Evolutionary conservation across 345 rosid species (phyloP).

Genomic region (Reutealis trisperma): DNA sequence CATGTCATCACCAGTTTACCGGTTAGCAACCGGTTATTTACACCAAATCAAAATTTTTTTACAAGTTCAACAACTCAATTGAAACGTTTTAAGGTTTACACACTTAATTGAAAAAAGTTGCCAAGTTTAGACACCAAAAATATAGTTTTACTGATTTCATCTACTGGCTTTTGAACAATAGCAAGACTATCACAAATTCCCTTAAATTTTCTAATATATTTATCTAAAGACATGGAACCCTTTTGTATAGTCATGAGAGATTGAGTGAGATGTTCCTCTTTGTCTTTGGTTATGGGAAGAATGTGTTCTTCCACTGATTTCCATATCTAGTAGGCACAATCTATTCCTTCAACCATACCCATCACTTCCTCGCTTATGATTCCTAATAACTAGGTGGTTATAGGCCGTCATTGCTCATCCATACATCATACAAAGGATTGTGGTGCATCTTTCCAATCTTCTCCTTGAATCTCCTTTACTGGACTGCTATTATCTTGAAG

Average conservation of each 20-base stretch:
- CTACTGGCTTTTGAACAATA: not conserved
- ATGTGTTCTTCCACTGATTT: not conserved
- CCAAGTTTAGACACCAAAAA: too few relatives aligned
- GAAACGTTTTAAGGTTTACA: too few relatives aligned
- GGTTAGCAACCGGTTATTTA: too few relatives aligned
- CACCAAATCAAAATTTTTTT: too few relatives aligned
- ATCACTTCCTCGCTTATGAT: not conserved
- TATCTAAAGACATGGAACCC: not conserved
- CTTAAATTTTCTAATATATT: constrained; percentile 3
- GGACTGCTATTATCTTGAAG: not conserved
- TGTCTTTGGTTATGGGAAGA: not conserved
- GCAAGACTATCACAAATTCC: not conserved
- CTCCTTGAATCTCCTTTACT: not conserved
- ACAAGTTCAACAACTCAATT: too few relatives aligned
- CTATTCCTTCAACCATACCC: not conserved
- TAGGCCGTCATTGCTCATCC: not conserved
- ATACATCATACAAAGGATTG: not conserved
- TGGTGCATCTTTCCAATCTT: not conserved
- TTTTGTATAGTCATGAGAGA: not conserved
- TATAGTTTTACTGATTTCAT: too few relatives aligned
- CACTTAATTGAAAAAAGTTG: too few relatives aligned
- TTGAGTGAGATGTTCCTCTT: not conserved
- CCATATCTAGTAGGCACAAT: not conserved
- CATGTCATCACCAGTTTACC: too few relatives aligned
- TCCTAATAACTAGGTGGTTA: not conserved